Evolutionary conservation across 2,329 filamentous ascomycete genomes (phyloP).

Genomic region (Ophiostoma tasmaniense): DNA sequence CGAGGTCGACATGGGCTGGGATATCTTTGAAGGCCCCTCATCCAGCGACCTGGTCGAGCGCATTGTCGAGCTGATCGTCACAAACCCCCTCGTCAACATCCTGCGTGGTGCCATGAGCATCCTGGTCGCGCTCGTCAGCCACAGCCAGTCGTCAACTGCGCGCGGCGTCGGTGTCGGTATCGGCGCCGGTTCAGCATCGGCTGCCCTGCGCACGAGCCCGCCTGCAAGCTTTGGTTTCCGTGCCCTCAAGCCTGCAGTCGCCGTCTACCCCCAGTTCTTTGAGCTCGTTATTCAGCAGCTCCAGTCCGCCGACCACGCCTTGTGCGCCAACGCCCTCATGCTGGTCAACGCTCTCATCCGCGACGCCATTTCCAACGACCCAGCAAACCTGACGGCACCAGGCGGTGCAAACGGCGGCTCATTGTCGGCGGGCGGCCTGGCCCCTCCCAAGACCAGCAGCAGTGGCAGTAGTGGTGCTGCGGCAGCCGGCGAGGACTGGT

Average conservation of each 20-base stretch:
- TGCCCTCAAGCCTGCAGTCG: slow-evolving; percentile 83
- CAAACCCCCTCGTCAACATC: slow-evolving; percentile 93
- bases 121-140: slow-evolving; percentile 82
- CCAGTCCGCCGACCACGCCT: slow-evolving; percentile 85
- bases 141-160: slow-evolving; percentile 57
- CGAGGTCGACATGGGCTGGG: slow-evolving; percentile 98
- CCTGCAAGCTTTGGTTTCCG: slow-evolving; percentile 75
- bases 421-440: background rate
- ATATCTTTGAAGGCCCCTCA: slow-evolving; percentile 60
- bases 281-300: slow-evolving; percentile 88
- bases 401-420: slow-evolving; percentile 5
- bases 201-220: slow-evolving; percentile 25
- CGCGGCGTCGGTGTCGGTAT: slow-evolving; percentile 21
- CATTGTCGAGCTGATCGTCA: slow-evolving; percentile 88
- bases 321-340: slow-evolving; percentile 92
- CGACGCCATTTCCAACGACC: slow-evolving; percentile 74
- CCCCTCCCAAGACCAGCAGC: background rate
- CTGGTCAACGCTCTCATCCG: slow-evolving; percentile 92
- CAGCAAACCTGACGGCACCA: slow-evolving; percentile 19
- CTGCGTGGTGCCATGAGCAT: slow-evolving; percentile 95
- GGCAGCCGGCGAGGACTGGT: slow-evolving; percentile 63
- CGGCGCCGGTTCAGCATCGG: slow-evolving; percentile 11
- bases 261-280: slow-evolving; percentile 86
- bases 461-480: slow-evolving; percentile 1
- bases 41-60: slow-evolving; percentile 60